A percentile compares a stretch with the other conserved stretches of the same genome.
phyloP scores from a whole-genome alignment of 352 stramenopile species.

The Globisporangium orthogonon region DNA sequence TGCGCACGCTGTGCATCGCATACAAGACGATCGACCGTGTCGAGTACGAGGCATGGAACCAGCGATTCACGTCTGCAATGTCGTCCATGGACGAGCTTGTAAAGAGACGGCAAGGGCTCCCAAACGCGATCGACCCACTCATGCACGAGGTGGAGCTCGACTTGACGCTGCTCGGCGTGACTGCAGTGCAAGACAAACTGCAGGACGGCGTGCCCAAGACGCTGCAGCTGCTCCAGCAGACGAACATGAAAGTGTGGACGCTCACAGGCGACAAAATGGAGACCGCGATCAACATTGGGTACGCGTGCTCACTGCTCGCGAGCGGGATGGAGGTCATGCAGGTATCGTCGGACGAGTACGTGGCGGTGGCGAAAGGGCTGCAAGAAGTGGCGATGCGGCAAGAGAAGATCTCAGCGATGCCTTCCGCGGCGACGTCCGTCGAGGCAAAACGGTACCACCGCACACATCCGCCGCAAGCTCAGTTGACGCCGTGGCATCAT shows the following conservation, averaged over 20 bases:
- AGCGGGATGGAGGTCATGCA: slow-evolving; percentile 76
- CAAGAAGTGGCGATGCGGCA: slow-evolving; percentile 37
- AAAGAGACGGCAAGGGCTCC: slow-evolving; percentile 50
- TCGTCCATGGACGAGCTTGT: slow-evolving; percentile 67
- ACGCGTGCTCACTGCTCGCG: slow-evolving; percentile 80
- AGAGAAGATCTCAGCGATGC: slow-evolving; percentile 13
- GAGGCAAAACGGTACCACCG: slow-evolving; percentile 4
- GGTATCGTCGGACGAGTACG: slow-evolving; percentile 50
- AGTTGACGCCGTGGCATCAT: slow-evolving; percentile 3
- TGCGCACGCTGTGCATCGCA: slow-evolving; percentile 75
- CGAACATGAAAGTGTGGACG: slow-evolving; percentile 93
- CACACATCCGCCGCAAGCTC: not conserved
- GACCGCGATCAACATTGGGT: slow-evolving; percentile 95
- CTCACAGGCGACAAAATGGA: slow-evolving; percentile 94
- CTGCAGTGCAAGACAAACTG: slow-evolving; percentile 92
- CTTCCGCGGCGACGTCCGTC: not conserved
- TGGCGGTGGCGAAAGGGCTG: slow-evolving; percentile 39
- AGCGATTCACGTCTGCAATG: slow-evolving; percentile 42
- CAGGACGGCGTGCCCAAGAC: slow-evolving; percentile 88
- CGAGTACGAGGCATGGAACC: slow-evolving; percentile 57
- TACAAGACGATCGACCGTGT: slow-evolving; percentile 45
- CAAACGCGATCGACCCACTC: slow-evolving; percentile 68
- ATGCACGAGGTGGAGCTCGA: slow-evolving; percentile 82
- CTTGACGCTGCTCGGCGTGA: slow-evolving; percentile 79
- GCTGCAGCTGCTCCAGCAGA: slow-evolving; percentile 77